Base-by-base conservation (phyloP, 2,329 filamentous ascomycete genomes). In the Beauveria varroae region DNA sequence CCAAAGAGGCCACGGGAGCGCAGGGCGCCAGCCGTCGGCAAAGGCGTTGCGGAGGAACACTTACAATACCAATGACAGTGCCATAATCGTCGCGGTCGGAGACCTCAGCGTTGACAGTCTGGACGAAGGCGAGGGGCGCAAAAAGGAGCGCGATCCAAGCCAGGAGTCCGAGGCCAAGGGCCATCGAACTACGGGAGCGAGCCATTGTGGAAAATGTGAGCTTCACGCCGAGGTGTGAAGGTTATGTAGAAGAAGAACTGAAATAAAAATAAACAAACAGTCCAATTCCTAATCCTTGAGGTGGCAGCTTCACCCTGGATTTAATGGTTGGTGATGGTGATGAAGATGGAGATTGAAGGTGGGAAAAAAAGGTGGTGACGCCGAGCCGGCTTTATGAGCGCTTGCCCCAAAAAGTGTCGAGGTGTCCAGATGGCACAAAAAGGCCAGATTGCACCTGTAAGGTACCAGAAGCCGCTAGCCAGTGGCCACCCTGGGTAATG, bases 121-220 rank as follows among this genome's bases (percentile, higher is more conserved):
- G 86, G 68, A 96, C 85, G 73, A 98, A 88, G 67, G 92, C 89
- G 72, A 96, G 82, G 68, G 93, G 92, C 66, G 89, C 86, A 71
- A 99, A 90, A 67, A 98, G 86, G 66, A 96, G 86, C 74, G 91
- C 86, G 71, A 97, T 88, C 82, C 96, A 97, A 80, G 93, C 88
- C 77, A 96, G 81, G 74, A 95, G 79, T 85, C 91, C 92, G 83
- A 97, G 81, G 87, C 88, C 81, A 81, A 93, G 75, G 83, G 86
- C 83, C 84, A 88, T 81, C 78, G 85, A 81, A 80, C 84, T 81
- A 81, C 83, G 78, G 73, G 86, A 87, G 71, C 77, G 76, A 77
- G 79, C 78, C 80, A 82, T 82, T 68, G 70, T 71, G 70, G 20
- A 64, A 61, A 63, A 61, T 60, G 58, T 63, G 67, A 60, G 54